A percentile compares a stretch with the other conserved stretches of the same genome.
Conservation (phyloP, 768 basidiomycete species). For the Termitomyces sp. region DNA sequence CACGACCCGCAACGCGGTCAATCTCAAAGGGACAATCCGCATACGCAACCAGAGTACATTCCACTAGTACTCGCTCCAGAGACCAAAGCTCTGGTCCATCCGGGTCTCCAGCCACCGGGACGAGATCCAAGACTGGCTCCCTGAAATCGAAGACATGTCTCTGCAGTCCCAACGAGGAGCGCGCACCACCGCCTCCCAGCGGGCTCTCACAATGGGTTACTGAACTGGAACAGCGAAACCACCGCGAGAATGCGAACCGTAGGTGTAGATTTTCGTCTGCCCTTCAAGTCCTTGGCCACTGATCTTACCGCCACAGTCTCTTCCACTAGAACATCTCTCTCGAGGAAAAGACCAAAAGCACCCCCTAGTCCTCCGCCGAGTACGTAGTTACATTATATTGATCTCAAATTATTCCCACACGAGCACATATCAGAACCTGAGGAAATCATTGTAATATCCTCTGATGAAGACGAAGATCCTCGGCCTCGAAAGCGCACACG, state of each 20-base stretch:
- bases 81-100: background rate
- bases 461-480: background rate
- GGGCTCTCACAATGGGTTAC: slow-evolving; percentile 4
- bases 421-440: background rate
- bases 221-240: background rate
- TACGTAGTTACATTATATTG: background rate
- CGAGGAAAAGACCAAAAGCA: background rate
- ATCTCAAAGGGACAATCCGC: background rate
- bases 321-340: background rate
- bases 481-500: background rate
- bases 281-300: background rate
- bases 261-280: background rate
- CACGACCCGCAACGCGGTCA: background rate
- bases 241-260: background rate
- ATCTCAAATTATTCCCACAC: background rate
- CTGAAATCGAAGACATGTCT: background rate
- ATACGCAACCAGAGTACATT: background rate
- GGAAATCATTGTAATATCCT: background rate
- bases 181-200: background rate
- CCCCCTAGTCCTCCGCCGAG: background rate
- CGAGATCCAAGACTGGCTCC: background rate
- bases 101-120: background rate
- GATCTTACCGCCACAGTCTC: background rate
- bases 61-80: background rate
- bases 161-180: background rate